Base-by-base conservation (phyloP, 257 asterid species). In the Gynochthodes officinalis region DNA sequence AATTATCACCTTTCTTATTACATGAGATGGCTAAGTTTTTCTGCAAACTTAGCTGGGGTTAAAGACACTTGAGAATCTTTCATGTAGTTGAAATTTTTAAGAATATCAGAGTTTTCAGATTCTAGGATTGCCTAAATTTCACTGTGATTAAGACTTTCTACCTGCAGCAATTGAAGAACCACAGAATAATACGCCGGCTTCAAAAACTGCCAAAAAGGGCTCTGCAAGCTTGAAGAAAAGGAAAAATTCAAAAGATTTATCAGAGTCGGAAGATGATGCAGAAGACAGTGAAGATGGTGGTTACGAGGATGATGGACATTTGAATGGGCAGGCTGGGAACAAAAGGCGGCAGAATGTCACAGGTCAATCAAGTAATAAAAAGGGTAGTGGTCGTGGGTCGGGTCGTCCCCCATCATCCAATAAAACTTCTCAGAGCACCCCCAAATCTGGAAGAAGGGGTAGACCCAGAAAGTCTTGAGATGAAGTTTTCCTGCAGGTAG, bases 401-500 rank as follows among this genome's bases (percentile, higher is more conserved):
- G 93, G 95, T 18, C 89, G 90, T 1, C 84, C 93, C 5, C 75
- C 90, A 18, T 81, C 96, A 7, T 82, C 73, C 18, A 62, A 75
- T 13, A 86, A 79, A 77, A 52, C 53, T 72, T 4, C 84, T 1
- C 53, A 48, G 40, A 64, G 61, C 73, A 76, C 84, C 48, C 76
- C 66, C 40, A 82, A 70, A 76, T 73, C 89, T 0, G 95, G 97
- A 30, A 83, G 76, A 83, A 82, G 96, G 67, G 98, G 98, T 73
- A 78, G 96, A 65, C 96, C 97, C 5, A 80, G 76, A 80, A 89
- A 88, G 73, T 48, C 86, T 37, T 84, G 77, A 87, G 49, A 44
- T 8, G 23, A 66, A 62, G 79, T 67, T 49, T 75, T 49, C 69
- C 71, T 62, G 49, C 37, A 39, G 4, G 55, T 7, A 7, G 35